Evolutionary conservation across 805 yeast genomes (phyloP), one percentile per base, ranked within the genome.

Genomic region (Candida sakaeoensis): DNA sequence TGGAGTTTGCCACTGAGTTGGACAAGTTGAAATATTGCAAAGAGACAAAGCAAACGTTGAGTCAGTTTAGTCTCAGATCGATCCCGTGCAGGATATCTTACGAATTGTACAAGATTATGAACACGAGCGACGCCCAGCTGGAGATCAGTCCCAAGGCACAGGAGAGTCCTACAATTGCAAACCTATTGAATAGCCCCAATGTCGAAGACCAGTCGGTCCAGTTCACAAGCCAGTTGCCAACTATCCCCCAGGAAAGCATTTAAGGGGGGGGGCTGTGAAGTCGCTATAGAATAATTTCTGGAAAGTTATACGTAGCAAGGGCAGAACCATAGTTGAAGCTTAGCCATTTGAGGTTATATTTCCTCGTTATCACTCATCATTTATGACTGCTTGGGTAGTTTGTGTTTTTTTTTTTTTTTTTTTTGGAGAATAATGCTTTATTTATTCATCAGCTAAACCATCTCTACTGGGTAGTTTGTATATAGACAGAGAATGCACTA

Each of bases 41-140:
- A 31, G 47, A 40, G 14, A 25, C 43, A 22, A 25, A 41, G 33
- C 36, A 35, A 10, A 23, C 49, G 3, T 29, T 53, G 13, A 42
- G 37, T 9, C 30, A 32, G 8, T 45, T 43, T 2, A 34, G 49
- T 15, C 23, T 14, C n/a, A 28, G 38, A 12, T 42, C 49, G 2
- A 36, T 42, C 6, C 54, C 58, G 2, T 52, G 49, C 33, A 43
- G 36, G 24, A 47, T 50, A 12, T 45, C 55, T 16, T 46, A 41
- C 40, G 50, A 51, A 10, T 36, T 53, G 5, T 52, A 44, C 39
- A 43, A 47, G 10, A 37, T 51, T 5, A 49, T 47, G 45, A 30
- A 37, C 9, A 7, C 13, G 3, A 33, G 15, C 14, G 36, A 37
- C 4, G 23, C 18, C 8, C 21, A 16, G 8, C 26, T 16, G 5